A percentile compares a stretch with the other conserved stretches of the same genome.
These are phyloP conservation scores for Corymbia calophylla DNA, from an alignment of 441 rosid species.

Conservation along the genomic window DNA sequence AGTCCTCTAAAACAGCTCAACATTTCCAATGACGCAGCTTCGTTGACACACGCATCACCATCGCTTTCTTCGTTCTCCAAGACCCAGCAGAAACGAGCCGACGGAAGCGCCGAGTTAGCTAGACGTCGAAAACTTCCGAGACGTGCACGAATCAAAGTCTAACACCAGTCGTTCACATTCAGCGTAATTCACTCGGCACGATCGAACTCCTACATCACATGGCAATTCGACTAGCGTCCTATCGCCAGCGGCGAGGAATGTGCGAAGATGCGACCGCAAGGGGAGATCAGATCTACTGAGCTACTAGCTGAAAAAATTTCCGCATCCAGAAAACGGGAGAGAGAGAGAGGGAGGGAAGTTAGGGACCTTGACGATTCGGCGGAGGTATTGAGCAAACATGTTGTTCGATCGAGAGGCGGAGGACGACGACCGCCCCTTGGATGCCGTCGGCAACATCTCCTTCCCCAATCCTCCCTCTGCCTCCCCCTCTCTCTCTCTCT, in stretches of 20 bases:
- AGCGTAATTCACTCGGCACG: not conserved
- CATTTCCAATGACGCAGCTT: not conserved
- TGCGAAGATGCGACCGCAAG: conserved; percentile 14
- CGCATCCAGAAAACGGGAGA: not conserved
- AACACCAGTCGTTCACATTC: not conserved
- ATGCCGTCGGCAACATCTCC: conserved; percentile 81
- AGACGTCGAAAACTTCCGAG: not conserved
- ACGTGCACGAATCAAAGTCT: not conserved
- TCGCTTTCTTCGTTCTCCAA: not conserved
- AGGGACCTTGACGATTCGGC: conserved; percentile 84
- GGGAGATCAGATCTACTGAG: conserved; percentile 1
- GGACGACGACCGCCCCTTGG: conserved; percentile 70
- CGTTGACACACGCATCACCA: not conserved
- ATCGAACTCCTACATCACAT: not conserved
- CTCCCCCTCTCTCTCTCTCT: not conserved
- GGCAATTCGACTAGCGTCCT: not conserved
- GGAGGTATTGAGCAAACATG: conserved; percentile 69
- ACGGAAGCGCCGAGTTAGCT: not conserved
- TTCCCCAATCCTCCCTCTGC: not conserved
- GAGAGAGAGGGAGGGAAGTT: not conserved
- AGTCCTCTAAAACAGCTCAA: not conserved
- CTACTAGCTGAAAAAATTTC: not conserved
- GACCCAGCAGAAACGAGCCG: not conserved
- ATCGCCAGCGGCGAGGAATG: not conserved
- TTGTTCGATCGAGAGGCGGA: conserved; percentile 60